phyloP scores from a whole-genome alignment of 805 yeast species.

The Pichia rugopelliculosa region DNA sequence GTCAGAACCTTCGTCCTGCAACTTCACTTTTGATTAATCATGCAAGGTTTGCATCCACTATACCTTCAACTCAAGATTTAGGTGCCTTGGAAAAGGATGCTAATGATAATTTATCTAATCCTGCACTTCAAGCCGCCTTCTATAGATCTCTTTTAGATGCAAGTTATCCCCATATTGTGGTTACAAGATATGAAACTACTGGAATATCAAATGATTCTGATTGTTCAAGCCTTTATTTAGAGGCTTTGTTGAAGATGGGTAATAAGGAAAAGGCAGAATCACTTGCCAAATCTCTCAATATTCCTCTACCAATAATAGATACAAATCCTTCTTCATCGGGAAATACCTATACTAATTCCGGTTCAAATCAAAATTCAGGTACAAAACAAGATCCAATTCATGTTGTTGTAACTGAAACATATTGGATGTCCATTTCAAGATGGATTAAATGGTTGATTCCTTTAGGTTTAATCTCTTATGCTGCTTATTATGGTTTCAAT shows the following conservation, averaged over 20 bases:
- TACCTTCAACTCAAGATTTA: constrained; percentile 29
- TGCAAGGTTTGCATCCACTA: constrained; percentile 10
- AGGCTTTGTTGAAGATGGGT: constrained; percentile 75
- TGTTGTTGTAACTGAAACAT: constrained; percentile 86
- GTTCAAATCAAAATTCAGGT: constrained; percentile 35
- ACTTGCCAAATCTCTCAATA: constrained; percentile 41
- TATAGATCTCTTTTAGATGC: constrained; percentile 66
- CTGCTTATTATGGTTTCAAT: constrained; percentile 69
- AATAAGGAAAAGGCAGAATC: constrained; percentile 71
- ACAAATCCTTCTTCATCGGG: neutral
- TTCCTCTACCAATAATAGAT: constrained; percentile 7
- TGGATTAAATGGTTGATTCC: constrained; percentile 89
- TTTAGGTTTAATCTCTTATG: constrained; percentile 71
- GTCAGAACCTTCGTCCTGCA: neutral
- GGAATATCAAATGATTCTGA: constrained; percentile 83
- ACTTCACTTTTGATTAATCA: neutral
- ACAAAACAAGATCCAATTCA: constrained; percentile 79
- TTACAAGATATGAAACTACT: constrained; percentile 88
- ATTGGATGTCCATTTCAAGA: constrained; percentile 66
- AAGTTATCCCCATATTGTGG: constrained; percentile 92
- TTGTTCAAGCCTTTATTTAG: constrained; percentile 70
- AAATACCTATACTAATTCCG: neutral
- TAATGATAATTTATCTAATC: constrained; percentile 60
- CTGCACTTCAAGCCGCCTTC: constrained; percentile 74
- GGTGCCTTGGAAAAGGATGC: constrained; percentile 80